Conservation (phyloP, 805 yeast genomes). For the Saturnispora sanitii region DNA sequence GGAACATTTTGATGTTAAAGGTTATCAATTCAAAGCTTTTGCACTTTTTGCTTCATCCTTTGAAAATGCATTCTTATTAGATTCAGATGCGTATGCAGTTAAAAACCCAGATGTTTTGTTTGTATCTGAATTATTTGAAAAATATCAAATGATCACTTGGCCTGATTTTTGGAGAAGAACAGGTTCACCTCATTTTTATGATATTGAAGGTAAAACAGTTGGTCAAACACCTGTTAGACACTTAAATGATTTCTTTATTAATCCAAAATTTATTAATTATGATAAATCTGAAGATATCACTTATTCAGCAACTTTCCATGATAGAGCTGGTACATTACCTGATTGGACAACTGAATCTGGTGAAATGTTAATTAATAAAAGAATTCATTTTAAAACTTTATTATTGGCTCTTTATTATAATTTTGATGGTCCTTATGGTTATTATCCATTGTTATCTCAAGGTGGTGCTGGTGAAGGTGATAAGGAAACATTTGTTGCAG, state of each 20-base stretch:
- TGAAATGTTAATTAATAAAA: conserved; percentile 52
- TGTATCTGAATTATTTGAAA: conserved; percentile 42
- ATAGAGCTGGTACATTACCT: conserved; percentile 58
- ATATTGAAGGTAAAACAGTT: conserved; percentile 50
- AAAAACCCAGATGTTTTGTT: conserved; percentile 54
- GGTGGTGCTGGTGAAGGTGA: conserved; percentile 77
- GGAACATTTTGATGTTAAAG: conserved; percentile 39
- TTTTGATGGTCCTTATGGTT: conserved; percentile 53
- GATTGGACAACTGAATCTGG: conserved; percentile 68
- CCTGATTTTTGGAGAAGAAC: conserved; percentile 88
- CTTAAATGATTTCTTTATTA: conserved; percentile 25
- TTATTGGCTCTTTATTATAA: conserved; percentile 57
- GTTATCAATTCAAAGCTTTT: conserved; percentile 61
- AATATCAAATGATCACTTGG: conserved; percentile 53
- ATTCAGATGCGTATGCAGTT: conserved; percentile 69
- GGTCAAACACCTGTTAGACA: conserved; percentile 27
- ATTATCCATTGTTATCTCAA: conserved; percentile 62
- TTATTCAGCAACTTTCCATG: conserved; percentile 42
- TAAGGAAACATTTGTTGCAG: conserved; percentile 69
- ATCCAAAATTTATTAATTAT: conserved; percentile 25
- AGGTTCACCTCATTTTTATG: conserved; percentile 63
- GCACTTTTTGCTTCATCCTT: conserved; percentile 67
- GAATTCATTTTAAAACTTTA: conserved; percentile 47
- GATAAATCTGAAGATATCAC: conserved; percentile 27
- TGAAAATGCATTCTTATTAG: conserved; percentile 60